Base-by-base conservation (phyloP, 306 rosid genomes). In the Coriaria nepalensis region DNA sequence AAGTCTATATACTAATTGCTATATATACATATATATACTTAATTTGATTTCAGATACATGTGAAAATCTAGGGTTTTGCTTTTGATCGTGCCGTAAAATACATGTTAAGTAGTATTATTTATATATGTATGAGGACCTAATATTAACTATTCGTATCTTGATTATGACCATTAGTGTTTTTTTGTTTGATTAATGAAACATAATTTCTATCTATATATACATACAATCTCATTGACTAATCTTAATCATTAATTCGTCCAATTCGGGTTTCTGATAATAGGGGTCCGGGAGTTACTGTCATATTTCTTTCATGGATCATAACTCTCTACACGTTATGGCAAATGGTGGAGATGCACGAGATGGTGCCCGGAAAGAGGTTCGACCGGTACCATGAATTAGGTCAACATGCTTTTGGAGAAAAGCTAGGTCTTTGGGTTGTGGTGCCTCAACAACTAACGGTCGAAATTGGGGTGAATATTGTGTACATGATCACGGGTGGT, bases 331-430 rank as follows among this genome's bases (percentile, higher is more conserved):
- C 78, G 14, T 14, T 67, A 4, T 73, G 78, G 74, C 71, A 63
- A 54, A 67, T 73, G 74, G 78, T 73, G 32, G 52, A 73, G 10
- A 50, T 67, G 74, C 78, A 73, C 12, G 78, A 73, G n/a, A 15
- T 39, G 8, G 71, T 63, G 6, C 74, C 74, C 0, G 74, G 74
- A 11, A 66, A 50, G 58, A 50, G 78, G 53, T 73, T 67, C 33
- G 78, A 73, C 8, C 47, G 78, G 49, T 73, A 73, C 67, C 78
- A 73, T 39, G 78, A 72, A 35, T 36, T 72, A 12, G 71, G 78
- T 0, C 74, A 72, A 32, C 63, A 72, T 7, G 68, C 67, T 39
- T 63, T 72, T 7, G 70, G 78, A 0, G 61, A 63, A 57, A 67
- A 46, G 55, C 61, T 59, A 4, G 78, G 78, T 6, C 64, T 67